These are phyloP conservation scores for Populus alba DNA, from an alignment of 345 rosid genomes.

Conservation along the genomic window DNA sequence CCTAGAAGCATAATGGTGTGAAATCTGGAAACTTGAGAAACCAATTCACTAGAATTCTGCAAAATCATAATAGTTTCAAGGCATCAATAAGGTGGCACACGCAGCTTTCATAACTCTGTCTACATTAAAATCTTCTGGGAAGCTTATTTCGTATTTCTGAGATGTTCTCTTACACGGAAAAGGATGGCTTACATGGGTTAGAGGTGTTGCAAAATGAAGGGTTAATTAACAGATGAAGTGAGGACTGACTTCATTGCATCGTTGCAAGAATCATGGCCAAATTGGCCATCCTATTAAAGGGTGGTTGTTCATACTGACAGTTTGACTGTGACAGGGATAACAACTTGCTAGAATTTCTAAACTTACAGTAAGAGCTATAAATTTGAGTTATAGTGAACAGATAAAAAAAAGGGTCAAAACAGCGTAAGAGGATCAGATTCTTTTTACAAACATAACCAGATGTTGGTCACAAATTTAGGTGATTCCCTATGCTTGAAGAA, in stretches of 20 bases:
- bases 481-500: not conserved
- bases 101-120: not conserved
- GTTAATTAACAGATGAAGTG: not conserved
- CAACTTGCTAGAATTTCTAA: not conserved
- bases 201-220: not conserved
- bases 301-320: not conserved
- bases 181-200: not conserved
- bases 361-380: not conserved
- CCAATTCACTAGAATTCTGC: not conserved
- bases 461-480: not conserved
- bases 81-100: not conserved
- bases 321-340: not conserved
- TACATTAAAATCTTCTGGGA: not conserved
- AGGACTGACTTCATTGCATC: not conserved
- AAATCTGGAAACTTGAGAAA: not conserved
- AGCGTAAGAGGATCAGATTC: not conserved
- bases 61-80: not conserved
- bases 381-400: not conserved
- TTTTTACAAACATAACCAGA: not conserved
- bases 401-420: not conserved
- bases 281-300: not conserved
- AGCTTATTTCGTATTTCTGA: not conserved
- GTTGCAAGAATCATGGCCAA: not conserved
- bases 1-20: not conserved
- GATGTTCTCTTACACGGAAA: not conserved